These are phyloP conservation scores for Arachnomyces sp. DNA, from an alignment of 2,329 filamentous ascomycete genomes.

Conservation along the genomic window DNA sequence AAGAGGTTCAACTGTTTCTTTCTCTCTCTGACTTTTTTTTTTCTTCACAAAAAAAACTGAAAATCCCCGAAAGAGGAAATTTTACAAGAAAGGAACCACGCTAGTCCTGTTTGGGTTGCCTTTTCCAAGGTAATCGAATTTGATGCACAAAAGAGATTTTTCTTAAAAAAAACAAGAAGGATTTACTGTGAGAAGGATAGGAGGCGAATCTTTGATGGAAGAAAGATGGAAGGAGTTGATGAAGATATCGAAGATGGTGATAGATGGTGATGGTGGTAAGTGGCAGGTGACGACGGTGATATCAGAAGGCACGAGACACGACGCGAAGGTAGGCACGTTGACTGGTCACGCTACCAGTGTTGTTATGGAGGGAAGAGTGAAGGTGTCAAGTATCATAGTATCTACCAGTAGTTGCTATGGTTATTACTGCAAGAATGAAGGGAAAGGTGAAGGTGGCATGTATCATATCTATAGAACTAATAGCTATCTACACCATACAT, in stretches of 20 bases:
- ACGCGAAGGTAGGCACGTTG: too few species aligned
- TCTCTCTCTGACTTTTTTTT: constrained; percentile 5
- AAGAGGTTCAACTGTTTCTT: constrained; percentile 9
- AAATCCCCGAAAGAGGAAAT: neutral
- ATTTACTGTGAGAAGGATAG: constrained; percentile 3
- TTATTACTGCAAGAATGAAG: too few species aligned
- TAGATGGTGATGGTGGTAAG: constrained; percentile 4
- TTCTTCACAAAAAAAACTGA: constrained; percentile 7
- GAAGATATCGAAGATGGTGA: neutral
- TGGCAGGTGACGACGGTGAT: too few species aligned
- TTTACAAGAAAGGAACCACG: neutral
- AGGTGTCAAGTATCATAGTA: too few species aligned
- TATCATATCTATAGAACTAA: too few species aligned
- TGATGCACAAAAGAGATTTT: constrained; percentile 5
- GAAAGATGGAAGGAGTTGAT: constrained; percentile 4
- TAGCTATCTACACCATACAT: too few species aligned
- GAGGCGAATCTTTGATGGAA: constrained; percentile 1
- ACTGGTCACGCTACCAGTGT: too few species aligned
- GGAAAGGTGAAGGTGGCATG: too few species aligned
- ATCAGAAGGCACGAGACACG: too few species aligned
- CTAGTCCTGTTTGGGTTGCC: constrained; percentile 2
- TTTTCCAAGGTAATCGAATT: neutral
- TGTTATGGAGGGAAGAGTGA: too few species aligned
- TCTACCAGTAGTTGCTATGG: too few species aligned
- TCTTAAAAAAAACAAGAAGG: constrained; percentile 13